Percentiles rank a stretch among this genome's conserved stretches.
These are phyloP conservation scores for Talaromyces pinophilus DNA, from an alignment of 2,329 filamentous ascomycete species.

Conservation along the genomic window DNA sequence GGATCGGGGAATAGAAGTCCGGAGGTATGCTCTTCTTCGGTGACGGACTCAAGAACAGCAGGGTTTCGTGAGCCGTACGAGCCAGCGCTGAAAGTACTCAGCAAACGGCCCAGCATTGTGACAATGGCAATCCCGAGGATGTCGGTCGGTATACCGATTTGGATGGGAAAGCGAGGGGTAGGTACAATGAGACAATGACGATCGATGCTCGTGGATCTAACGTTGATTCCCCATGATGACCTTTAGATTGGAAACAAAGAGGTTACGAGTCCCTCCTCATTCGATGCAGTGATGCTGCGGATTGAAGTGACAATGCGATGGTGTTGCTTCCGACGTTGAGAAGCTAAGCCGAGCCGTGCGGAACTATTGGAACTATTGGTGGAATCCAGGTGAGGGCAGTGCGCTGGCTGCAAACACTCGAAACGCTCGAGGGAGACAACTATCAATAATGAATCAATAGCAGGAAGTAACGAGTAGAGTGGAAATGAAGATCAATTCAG, in stretches of 20 bases:
- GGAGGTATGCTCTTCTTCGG: conserved; percentile 53
- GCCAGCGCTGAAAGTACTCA: conserved; percentile 47
- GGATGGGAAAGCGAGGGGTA: conserved; percentile 5
- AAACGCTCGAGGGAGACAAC: not conserved
- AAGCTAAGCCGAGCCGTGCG: not conserved
- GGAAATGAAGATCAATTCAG: not conserved
- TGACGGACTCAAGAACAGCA: conserved; percentile 49
- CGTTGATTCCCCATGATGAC: conserved; percentile 17
- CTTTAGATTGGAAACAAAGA: conserved; percentile 1
- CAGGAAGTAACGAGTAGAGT: not conserved
- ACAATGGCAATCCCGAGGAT: conserved; percentile 14
- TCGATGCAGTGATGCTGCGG: conserved; percentile 5
- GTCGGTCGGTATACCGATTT: not conserved
- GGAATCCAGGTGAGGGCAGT: not conserved
- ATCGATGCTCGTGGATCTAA: conserved; percentile 8
- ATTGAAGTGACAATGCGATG: not conserved
- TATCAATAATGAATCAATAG: not conserved
- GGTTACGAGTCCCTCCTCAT: conserved; percentile 12
- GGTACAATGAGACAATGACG: not conserved
- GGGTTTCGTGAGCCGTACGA: conserved; percentile 41
- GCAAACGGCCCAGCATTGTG: conserved; percentile 47
- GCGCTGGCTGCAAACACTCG: not conserved
- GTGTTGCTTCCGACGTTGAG: not conserved
- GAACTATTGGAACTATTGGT: not conserved
- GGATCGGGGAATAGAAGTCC: conserved; percentile 51